phyloP scores from a whole-genome alignment of 768 basidiomycete genomes.

The Exidia glandulosa region DNA sequence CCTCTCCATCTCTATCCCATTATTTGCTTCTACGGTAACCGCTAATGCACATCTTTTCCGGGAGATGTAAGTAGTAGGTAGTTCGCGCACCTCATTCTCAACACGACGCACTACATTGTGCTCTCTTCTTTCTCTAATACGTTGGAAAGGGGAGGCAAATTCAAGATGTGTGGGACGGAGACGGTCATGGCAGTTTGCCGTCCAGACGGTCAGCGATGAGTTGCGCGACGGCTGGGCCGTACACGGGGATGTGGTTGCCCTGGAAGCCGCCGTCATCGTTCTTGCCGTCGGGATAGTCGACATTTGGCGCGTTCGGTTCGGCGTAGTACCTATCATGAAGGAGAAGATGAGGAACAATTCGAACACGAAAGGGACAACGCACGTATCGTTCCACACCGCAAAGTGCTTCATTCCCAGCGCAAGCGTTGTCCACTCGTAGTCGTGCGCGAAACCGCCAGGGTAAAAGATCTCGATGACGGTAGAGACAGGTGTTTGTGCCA shows the following conservation, averaged over 20 bases:
- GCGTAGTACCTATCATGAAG: constrained; percentile 23
- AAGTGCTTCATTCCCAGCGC: constrained; percentile 67
- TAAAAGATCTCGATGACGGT: constrained; percentile 82
- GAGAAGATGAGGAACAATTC: neutral
- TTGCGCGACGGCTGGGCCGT: constrained; percentile 51
- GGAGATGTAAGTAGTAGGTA: neutral
- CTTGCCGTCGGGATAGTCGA: constrained; percentile 62
- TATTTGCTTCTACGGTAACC: neutral
- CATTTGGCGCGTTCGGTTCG: constrained; percentile 33
- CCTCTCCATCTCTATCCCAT: neutral
- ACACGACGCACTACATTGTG: too few species aligned
- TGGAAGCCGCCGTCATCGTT: constrained; percentile 39
- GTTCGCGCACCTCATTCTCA: too few species aligned
- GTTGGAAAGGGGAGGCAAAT: too few species aligned
- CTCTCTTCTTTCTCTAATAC: too few species aligned
- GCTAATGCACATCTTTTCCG: neutral
- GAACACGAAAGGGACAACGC: constrained; percentile 19
- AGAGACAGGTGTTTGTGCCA: constrained; percentile 63
- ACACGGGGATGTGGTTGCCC: constrained; percentile 60
- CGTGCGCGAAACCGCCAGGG: constrained; percentile 71
- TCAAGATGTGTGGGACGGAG: neutral
- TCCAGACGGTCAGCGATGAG: constrained; percentile 62
- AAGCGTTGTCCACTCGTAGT: constrained; percentile 74
- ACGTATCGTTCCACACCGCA: constrained; percentile 76
- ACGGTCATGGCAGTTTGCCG: constrained; percentile 8